These are phyloP conservation scores for Pulveroboletus sp. DNA, from an alignment of 768 basidiomycete genomes.

Conservation along the genomic window DNA sequence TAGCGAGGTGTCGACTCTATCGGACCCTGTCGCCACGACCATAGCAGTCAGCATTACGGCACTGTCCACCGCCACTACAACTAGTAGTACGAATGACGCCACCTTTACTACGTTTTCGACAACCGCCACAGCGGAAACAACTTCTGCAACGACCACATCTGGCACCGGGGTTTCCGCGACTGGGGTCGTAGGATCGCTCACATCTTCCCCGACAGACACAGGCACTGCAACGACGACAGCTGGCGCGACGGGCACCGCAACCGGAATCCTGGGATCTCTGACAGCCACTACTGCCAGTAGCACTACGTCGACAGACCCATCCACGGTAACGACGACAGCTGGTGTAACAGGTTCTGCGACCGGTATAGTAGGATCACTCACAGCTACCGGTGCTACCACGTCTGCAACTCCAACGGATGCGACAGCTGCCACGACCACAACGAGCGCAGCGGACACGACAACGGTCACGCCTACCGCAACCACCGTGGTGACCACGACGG, in stretches of 20 bases:
- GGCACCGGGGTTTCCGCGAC: background rate
- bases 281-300: slow-evolving; percentile 1
- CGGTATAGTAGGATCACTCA: background rate
- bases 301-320: background rate
- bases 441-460: background rate
- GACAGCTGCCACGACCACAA: background rate
- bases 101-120: background rate
- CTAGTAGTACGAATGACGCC: background rate
- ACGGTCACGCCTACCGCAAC: background rate
- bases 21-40: background rate
- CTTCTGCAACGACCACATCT: slow-evolving; percentile 2
- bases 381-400: background rate
- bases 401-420: background rate
- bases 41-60: background rate
- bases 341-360: background rate
- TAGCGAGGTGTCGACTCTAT: background rate
- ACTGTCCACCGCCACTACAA: background rate
- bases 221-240: background rate
- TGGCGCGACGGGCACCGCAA: background rate
- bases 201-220: background rate
- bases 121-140: background rate
- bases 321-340: background rate
- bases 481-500: background rate
- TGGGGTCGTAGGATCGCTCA: background rate
- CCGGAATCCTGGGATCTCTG: slow-evolving; percentile 2